phyloP scores from a whole-genome alignment of 2,329 filamentous ascomycete genomes.

The Neopestalotiopsis rosae region DNA sequence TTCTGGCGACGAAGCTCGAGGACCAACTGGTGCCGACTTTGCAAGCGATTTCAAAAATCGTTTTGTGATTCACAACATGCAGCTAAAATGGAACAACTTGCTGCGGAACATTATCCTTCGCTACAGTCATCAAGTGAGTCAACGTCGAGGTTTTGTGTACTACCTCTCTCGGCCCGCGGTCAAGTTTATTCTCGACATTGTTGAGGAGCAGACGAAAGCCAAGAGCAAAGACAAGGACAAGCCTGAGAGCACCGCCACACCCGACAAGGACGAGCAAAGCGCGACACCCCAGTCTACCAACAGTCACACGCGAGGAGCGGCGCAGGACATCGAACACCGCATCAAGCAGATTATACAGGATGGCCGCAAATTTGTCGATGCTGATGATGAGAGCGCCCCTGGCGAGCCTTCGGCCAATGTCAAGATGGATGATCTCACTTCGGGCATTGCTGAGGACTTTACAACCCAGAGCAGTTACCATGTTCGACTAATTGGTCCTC shows the following conservation, averaged over 20 bases:
- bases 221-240: slow-evolving; percentile 50
- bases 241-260: slow-evolving; percentile 26
- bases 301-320: slow-evolving; percentile 61
- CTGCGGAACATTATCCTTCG: slow-evolving; percentile 94
- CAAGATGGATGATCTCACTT: slow-evolving; percentile 66
- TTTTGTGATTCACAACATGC: slow-evolving; percentile 97
- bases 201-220: slow-evolving; percentile 87
- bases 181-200: slow-evolving; percentile 97
- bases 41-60: slow-evolving; percentile 97
- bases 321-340: slow-evolving; percentile 76
- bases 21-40: slow-evolving; percentile 77
- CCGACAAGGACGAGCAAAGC: slow-evolving; percentile 29
- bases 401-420: slow-evolving; percentile 40
- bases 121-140: slow-evolving; percentile 96
- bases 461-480: slow-evolving; percentile 93
- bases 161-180: slow-evolving; percentile 95
- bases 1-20: slow-evolving; percentile 51
- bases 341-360: slow-evolving; percentile 87
- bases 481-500: slow-evolving; percentile 91
- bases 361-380: slow-evolving; percentile 80
- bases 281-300: slow-evolving; percentile 44
- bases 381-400: slow-evolving; percentile 60
- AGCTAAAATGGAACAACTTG: slow-evolving; percentile 98
- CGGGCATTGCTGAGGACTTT: slow-evolving; percentile 86
- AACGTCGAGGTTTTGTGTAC: slow-evolving; percentile 94